phyloP scores from a whole-genome alignment of 2,329 filamentous ascomycete species.

The Fusarium sp. region DNA sequence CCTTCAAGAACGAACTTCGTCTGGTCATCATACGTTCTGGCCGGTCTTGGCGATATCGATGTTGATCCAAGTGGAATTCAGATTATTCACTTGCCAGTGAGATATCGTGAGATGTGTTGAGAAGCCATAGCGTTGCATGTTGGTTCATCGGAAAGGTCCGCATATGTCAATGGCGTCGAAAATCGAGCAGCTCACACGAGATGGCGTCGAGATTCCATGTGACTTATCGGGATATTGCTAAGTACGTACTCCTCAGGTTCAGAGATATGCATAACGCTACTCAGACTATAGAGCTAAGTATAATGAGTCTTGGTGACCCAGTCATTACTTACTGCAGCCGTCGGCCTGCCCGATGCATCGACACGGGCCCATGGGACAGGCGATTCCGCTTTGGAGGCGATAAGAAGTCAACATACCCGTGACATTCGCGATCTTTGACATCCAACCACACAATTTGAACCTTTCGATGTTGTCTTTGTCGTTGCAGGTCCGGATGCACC shows the following conservation, averaged over 20 bases:
- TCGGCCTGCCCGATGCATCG: conserved; percentile 16
- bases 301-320: neutral
- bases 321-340: neutral
- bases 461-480: neutral
- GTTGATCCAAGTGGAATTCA: neutral
- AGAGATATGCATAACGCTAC: neutral
- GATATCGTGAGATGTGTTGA: neutral
- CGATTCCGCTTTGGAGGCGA: neutral
- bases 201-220: neutral
- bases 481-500: neutral
- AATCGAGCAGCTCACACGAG: neutral
- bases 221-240: neutral
- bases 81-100: conserved; percentile 4
- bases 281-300: neutral
- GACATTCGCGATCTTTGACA: neutral
- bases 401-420: neutral
- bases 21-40: neutral
- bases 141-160: conserved; percentile 28
- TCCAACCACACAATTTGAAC: neutral
- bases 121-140: conserved; percentile 10
- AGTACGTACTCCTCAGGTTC: neutral
- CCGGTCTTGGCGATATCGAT: conserved; percentile 22
- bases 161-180: conserved; percentile 16
- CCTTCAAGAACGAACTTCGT: neutral
- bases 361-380: neutral